Percentiles rank a stretch among this genome's conserved stretches.
These are phyloP conservation scores for Ophiostoma montium DNA, from an alignment of 2,329 filamentous ascomycete genomes.

Conservation along the genomic window DNA sequence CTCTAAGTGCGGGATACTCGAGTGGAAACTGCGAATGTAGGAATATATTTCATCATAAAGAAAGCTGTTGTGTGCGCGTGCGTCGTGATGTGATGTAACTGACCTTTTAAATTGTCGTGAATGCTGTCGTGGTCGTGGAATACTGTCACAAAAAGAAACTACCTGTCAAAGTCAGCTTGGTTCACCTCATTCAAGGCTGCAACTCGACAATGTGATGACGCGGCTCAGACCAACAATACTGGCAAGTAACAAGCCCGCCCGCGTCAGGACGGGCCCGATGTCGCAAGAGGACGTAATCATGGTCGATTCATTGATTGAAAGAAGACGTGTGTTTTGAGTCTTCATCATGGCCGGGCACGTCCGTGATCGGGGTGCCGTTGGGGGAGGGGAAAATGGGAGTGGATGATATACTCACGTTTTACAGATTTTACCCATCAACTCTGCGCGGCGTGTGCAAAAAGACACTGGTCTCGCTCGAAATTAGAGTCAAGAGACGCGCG, in stretches of 20 bases:
- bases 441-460: neutral
- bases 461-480: too few relatives aligned
- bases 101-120: neutral
- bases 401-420: slow-evolving; percentile 3
- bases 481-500: neutral
- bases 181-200: neutral
- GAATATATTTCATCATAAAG: slow-evolving; percentile 58
- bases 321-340: slow-evolving; percentile 54
- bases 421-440: too few relatives aligned
- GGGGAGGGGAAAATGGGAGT: neutral
- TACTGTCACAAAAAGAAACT: neutral
- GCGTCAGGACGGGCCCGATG: slow-evolving; percentile 40
- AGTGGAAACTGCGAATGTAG: slow-evolving; percentile 84
- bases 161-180: neutral
- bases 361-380: too few relatives aligned
- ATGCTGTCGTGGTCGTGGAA: too few relatives aligned
- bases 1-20: slow-evolving; percentile 44
- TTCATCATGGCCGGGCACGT: slow-evolving; percentile 50
- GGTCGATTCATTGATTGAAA: slow-evolving; percentile 81
- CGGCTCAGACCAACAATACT: slow-evolving; percentile 42
- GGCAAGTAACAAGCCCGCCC: slow-evolving; percentile 71
- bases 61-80: slow-evolving; percentile 11
- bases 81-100: neutral
- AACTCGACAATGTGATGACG: neutral
- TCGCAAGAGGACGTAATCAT: slow-evolving; percentile 64